Conservation (phyloP, 192 early-diverging fungal species). For the Rhizophagus prolifer region DNA sequence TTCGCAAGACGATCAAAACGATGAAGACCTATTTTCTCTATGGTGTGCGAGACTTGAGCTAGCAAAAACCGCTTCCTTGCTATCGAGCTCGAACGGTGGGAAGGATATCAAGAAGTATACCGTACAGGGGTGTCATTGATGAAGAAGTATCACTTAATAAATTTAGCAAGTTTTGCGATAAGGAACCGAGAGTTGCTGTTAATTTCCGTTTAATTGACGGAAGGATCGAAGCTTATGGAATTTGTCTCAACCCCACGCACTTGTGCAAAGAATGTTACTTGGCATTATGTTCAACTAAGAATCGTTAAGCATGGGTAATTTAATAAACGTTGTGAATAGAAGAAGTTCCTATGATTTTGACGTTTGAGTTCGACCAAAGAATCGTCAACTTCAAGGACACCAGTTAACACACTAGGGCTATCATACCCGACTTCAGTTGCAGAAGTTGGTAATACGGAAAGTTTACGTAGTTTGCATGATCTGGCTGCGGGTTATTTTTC, state of each 20-base stretch:
- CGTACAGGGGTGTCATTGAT: neutral
- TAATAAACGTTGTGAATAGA: neutral
- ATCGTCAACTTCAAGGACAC: neutral
- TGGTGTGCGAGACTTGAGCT: too few species aligned
- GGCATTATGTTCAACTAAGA: neutral
- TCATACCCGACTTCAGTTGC: neutral
- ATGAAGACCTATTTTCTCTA: too few species aligned
- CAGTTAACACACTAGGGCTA: neutral
- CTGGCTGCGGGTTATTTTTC: constrained; percentile 22
- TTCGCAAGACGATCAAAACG: too few species aligned
- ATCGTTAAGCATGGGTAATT: neutral
- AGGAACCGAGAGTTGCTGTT: constrained; percentile 20
- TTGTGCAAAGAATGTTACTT: constrained; percentile 1
- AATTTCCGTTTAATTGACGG: constrained; percentile 20
- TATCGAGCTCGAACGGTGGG: too few species aligned
- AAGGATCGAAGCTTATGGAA: constrained; percentile 18
- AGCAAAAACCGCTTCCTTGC: too few species aligned
- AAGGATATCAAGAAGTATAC: too few species aligned
- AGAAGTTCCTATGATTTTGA: neutral
- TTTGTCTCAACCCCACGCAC: neutral
- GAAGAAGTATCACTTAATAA: constrained; percentile 4
- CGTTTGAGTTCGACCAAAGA: neutral
- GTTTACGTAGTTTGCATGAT: neutral
- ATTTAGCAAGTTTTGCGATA: constrained; percentile 17
- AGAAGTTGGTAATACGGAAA: constrained; percentile 20